Evolutionary conservation across 129 eudicot genomes (phyloP).

Genomic region (Flaveria trinervia): DNA sequence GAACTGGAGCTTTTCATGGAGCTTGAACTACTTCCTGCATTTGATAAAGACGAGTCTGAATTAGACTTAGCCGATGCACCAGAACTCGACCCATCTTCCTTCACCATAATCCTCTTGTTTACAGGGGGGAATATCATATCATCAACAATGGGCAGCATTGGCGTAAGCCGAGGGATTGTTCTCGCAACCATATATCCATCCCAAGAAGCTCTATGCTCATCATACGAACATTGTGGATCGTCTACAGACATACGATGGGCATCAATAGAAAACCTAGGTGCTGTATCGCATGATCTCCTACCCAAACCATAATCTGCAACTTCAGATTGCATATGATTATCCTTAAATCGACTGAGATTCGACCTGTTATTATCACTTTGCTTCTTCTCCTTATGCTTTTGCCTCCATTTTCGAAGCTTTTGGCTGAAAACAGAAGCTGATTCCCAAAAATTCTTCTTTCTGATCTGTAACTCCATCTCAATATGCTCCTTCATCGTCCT

Average conservation of each 20-base stretch:
- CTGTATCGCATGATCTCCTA: slow-evolving; percentile 73
- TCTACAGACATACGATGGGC: slow-evolving; percentile 57
- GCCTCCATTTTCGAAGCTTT: slow-evolving; percentile 67
- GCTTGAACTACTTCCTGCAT: slow-evolving; percentile 67
- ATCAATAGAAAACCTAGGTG: slow-evolving; percentile 68
- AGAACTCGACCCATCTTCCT: slow-evolving; percentile 59
- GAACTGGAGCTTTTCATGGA: slow-evolving; percentile 57
- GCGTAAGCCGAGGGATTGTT: slow-evolving; percentile 74
- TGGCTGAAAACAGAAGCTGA: slow-evolving; percentile 64
- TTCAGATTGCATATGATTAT: slow-evolving; percentile 42
- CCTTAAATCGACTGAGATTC: slow-evolving; percentile 17
- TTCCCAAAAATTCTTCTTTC: slow-evolving; percentile 44
- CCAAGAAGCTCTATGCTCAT: slow-evolving; percentile 96
- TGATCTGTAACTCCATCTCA: slow-evolving; percentile 62
- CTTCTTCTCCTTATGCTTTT: slow-evolving; percentile 49
- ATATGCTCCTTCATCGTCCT: slow-evolving; percentile 87
- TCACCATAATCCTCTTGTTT: slow-evolving; percentile 29
- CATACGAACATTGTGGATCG: slow-evolving; percentile 47
- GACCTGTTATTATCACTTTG: slow-evolving; percentile 8
- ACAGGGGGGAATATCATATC: slow-evolving; percentile 50
- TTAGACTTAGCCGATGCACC: slow-evolving; percentile 59
- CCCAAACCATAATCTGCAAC: slow-evolving; percentile 45
- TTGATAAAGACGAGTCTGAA: slow-evolving; percentile 61
- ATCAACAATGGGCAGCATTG: slow-evolving; percentile 74
- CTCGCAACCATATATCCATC: slow-evolving; percentile 89